Percentiles rank a stretch among this genome's conserved stretches.
These are phyloP conservation scores for Serendipita indica DNA, from an alignment of 768 basidiomycete species.

Conservation along the genomic window DNA sequence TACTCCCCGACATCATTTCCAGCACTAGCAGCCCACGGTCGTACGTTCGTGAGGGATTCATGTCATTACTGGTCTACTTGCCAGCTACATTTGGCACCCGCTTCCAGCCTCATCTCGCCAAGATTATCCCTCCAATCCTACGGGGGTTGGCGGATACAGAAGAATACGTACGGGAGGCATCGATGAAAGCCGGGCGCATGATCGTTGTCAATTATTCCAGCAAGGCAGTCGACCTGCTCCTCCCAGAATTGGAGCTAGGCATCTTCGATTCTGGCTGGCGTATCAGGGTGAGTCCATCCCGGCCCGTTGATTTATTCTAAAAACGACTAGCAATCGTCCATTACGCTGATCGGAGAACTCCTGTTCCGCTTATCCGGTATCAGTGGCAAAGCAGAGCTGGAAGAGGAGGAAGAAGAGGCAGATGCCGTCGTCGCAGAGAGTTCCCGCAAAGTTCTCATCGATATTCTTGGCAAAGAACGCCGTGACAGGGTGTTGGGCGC, in stretches of 20 bases:
- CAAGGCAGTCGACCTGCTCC: constrained; percentile 81
- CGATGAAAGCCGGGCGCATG: constrained; percentile 98
- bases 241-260: constrained; percentile 86
- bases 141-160: constrained; percentile 83
- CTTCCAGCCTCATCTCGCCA: constrained; percentile 90
- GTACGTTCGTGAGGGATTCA: constrained; percentile 94
- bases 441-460: constrained; percentile 71
- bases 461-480: constrained; percentile 76
- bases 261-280: constrained; percentile 95
- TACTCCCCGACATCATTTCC: constrained; percentile 84
- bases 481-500: constrained; percentile 83
- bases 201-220: constrained; percentile 87
- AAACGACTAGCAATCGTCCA: constrained; percentile 64
- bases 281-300: constrained; percentile 51
- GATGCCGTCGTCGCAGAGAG: constrained; percentile 57
- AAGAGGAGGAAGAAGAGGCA: constrained; percentile 53
- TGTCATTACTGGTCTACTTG: constrained; percentile 89
- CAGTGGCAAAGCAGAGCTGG: constrained; percentile 69
- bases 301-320: constrained; percentile 13
- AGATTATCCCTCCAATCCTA: constrained; percentile 86
- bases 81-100: constrained; percentile 93
- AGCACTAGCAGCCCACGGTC: constrained; percentile 82
- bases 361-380: constrained; percentile 96
- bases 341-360: constrained; percentile 88
- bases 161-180: constrained; percentile 91